Evolutionary conservation across 2,329 filamentous ascomycete genomes (phyloP), one percentile per base, ranked within the genome.

Genomic region (Gliomastix tumulicola): DNA sequence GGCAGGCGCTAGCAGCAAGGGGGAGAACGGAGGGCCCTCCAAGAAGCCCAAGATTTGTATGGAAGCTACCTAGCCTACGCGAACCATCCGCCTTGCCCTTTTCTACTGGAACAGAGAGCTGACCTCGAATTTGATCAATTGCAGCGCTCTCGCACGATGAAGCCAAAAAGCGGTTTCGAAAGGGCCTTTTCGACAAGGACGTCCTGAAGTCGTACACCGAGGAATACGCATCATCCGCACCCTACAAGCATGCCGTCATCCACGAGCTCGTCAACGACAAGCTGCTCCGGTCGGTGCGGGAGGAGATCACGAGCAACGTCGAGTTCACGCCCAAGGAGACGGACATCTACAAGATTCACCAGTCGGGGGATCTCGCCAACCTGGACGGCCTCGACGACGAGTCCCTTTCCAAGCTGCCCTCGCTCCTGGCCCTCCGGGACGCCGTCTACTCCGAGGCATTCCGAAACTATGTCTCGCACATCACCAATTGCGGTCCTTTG

Each of bases 291-390:
- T 72, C 77, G 38, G 92, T 98, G 41, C 88, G 92, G 55, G 66
- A 75, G 53, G 92, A 98, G 66, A 90, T 97, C 60, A 82, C 83
- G 60, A 74, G 84, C 48, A 89, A 95, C 55, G 85, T 98, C 48
- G 82, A 86, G 48, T 98, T 98, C 66, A 96, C 92, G 11, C 89
- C 89, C 50, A 98, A 98, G 62, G 92, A 98, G 63, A 98, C 92
- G 33, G 92, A 98, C 60, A 98, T 98, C 51, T 98, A 98, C 76
- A 95, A 94, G 65, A 97, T 98, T 55, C 89, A 96, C 72, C 92
- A 98, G 68, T 97, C 90, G 5, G 92, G 92, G 46, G 92, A 98
- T 59, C 75, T 98, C 22, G 92, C 92, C 32, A 98, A 98, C 63
- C 79, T 98, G 40, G 90, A 96, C 61, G 92, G 92, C 18, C 76